phyloP scores from a whole-genome alignment of 225 moss, liverwort and hornwort genomes.

The Ulota crispa region DNA sequence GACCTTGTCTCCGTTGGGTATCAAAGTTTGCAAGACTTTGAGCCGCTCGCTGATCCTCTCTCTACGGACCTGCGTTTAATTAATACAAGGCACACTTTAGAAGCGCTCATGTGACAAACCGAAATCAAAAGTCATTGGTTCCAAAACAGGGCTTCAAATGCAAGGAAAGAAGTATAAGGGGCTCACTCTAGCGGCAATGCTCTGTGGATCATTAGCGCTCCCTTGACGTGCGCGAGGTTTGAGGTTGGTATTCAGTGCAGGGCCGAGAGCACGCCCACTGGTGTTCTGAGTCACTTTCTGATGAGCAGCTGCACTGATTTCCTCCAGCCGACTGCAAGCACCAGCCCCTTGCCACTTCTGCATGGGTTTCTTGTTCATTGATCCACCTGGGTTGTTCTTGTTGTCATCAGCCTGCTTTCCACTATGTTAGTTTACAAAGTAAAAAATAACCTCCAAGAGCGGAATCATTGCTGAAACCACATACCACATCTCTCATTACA shows the following conservation, averaged over 20 bases:
- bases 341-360: constrained; percentile 28
- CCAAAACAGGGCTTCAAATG: neutral
- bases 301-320: constrained; percentile 51
- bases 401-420: constrained; percentile 40
- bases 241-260: constrained; percentile 92
- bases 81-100: neutral
- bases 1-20: constrained; percentile 83
- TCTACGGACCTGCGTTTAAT: constrained; percentile 64
- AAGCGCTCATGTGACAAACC: neutral
- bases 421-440: neutral
- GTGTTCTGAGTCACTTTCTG: constrained; percentile 46
- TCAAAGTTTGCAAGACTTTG: constrained; percentile 78
- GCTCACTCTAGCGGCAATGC: constrained; percentile 87
- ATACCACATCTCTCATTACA: too few species aligned
- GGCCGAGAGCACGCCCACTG: constrained; percentile 77
- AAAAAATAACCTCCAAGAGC: neutral
- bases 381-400: constrained; percentile 34
- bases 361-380: constrained; percentile 42
- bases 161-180: neutral
- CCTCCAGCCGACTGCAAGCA: constrained; percentile 55
- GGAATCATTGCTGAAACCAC: too few species aligned
- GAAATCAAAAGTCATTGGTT: neutral
- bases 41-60: constrained; percentile 91
- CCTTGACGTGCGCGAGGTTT: constrained; percentile 99
- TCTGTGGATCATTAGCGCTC: constrained; percentile 97